Base-by-base conservation (phyloP, 352 stramenopile species). In the Aphanomyces stellatus region DNA sequence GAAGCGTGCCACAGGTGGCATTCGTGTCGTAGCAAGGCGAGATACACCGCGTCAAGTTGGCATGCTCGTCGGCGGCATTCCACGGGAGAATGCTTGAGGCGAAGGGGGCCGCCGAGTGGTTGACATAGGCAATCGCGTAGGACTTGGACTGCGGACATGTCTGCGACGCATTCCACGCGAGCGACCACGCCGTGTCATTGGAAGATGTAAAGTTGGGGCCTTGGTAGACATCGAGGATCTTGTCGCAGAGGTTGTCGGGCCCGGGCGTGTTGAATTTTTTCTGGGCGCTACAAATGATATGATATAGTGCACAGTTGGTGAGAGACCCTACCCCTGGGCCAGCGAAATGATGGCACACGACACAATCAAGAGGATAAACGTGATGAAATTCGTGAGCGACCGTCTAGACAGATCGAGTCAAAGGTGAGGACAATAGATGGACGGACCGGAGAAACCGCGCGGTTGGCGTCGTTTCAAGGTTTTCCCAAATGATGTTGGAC, bases 401-500 rank as follows among this genome's bases (percentile, higher is more conserved):
- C 85, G 82, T 0, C 57, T 65, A 40, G 11, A 13, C 6, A 51
- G 5, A 25, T 5, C n/a, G 22, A 51, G 24, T 19, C 22, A 5
- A 5, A 27, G 19, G 17, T 22, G 1, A 10, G 17, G 27, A n/a
- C 35, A 5, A 2, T 31, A 10, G 24, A 3, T 37, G 13, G 11
- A 40, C 24, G 41, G 40, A 53, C 59, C 87, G 74, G 34, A 87
- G 75, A 10, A 87, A 78, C 17, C 87, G 81, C 0, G 76, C 80
- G 42, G 71, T 71, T n/a, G 79, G 42, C 31, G 85, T 86, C 8
- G 86, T 74, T 62, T 93, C 85, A 0, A 93, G 74, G 57, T 93
- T 95, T 60, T 95, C 87, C 87, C 87, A 95, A 51, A 93, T 72
- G 49, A 95, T 93, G 49, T 95, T 93, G 2, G 82, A 90, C 25